Evolutionary conservation across 2,329 filamentous ascomycete genomes (phyloP), one percentile per base, ranked within the genome.

Genomic region (Zymoseptoria passerinii): DNA sequence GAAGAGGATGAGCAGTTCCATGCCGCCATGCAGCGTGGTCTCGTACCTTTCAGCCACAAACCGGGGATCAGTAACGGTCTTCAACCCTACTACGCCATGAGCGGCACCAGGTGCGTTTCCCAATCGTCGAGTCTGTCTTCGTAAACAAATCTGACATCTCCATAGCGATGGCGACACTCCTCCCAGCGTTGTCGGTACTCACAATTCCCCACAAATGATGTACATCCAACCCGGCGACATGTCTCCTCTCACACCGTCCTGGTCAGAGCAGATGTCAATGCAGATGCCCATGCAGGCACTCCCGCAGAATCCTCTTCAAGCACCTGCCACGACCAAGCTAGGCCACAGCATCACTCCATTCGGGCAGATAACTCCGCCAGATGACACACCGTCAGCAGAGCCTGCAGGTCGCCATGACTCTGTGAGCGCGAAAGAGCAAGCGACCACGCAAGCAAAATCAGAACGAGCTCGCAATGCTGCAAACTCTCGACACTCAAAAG

Each of bases 361-460:
- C 52, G 73, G 73, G n/a, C 73, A 74, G 56, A 68, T 75, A 29
- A 74, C 73, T 16, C 72, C 72, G 10, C 72, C 72, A 49, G 68
- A 72, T 28, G 70, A 72, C 20, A 55, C 35, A 16, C n/a, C 35
- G 2, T 44, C 35, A 7, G 35, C 16, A 44, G 35, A 44, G n/a
- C 35, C 35, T 16, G 35, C 35, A 44, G 35, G 35, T 44, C 35
- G 35, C 35, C 35, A 44, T 16, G 35, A 44, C 35, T 44, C 35
- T 44, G 35, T n/a, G 13, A 7, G 16, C n/a, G 35, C 35, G 35
- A 44, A 44, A 16, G 35, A 44, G 35, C 35, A 44, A 16, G 55
- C 50, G 9, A 57, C 54, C 8, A 48, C 52, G 28, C 55, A 58
- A 44, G 44, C 55, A 20, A 68, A 66, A 57, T 71, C 69, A 8